Evolutionary conservation across 2,329 filamentous ascomycete genomes (phyloP).

Genomic region (Zasmidium cellare): DNA sequence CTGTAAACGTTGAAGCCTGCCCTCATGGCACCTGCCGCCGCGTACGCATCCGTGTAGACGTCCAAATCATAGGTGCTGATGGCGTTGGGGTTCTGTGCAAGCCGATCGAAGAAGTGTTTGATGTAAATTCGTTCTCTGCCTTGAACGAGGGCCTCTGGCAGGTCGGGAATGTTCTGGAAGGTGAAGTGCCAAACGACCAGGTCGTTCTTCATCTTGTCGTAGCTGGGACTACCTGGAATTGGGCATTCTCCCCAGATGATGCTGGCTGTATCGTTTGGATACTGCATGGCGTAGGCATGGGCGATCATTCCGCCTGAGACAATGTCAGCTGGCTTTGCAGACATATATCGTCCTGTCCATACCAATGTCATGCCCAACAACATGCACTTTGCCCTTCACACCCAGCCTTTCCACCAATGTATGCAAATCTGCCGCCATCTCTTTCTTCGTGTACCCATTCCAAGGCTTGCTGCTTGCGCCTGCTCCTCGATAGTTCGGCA

Average conservation of each 20-base stretch:
- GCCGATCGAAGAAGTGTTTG: slow-evolving; percentile 46
- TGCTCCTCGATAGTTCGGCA: slow-evolving; percentile 20
- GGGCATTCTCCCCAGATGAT: slow-evolving; percentile 47
- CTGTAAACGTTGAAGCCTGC: slow-evolving; percentile 36
- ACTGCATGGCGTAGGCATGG: slow-evolving; percentile 42
- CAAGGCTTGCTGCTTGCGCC: slow-evolving; percentile 17
- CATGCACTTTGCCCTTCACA: slow-evolving; percentile 33
- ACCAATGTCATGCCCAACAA: slow-evolving; percentile 50
- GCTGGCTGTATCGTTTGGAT: slow-evolving; percentile 36
- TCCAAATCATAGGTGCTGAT: slow-evolving; percentile 41
- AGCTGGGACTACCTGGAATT: slow-evolving; percentile 37
- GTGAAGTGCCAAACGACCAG: slow-evolving; percentile 43
- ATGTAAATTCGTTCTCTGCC: slow-evolving; percentile 45
- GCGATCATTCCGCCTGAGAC: slow-evolving; percentile 49
- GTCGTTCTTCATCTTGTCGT: slow-evolving; percentile 25
- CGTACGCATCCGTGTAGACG: slow-evolving; percentile 39
- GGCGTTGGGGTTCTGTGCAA: slow-evolving; percentile 39
- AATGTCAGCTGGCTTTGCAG: slow-evolving; percentile 40
- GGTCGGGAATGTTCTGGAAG: slow-evolving; percentile 42
- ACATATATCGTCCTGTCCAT: slow-evolving; percentile 37
- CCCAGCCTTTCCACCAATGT: slow-evolving; percentile 35
- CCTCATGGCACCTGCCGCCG: slow-evolving; percentile 35
- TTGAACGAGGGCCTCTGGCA: slow-evolving; percentile 41
- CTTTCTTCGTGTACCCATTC: slow-evolving; percentile 42
- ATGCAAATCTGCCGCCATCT: slow-evolving; percentile 43